Conservation (phyloP, 108 stramenopile genomes). For the Skeletonema potamos region DNA sequence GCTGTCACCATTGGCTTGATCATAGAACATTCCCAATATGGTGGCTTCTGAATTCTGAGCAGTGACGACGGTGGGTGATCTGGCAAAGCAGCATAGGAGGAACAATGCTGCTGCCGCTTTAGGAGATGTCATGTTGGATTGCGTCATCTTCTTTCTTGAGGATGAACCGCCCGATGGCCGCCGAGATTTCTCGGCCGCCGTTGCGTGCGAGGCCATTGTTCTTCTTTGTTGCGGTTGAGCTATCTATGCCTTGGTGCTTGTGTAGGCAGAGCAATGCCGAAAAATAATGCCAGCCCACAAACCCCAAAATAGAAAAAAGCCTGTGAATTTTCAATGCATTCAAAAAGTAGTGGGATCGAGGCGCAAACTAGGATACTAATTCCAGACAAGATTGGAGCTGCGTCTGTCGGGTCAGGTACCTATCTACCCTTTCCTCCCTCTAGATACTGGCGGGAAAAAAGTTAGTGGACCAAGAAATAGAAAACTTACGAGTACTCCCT, state of each 20-base stretch:
- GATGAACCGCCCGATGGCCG: neutral
- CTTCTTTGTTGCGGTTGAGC: too few relatives aligned
- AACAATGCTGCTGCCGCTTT: neutral
- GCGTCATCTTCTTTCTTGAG: neutral
- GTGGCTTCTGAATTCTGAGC: neutral
- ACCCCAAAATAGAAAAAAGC: too few relatives aligned
- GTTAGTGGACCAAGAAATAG: too few relatives aligned
- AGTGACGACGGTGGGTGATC: neutral
- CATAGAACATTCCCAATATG: neutral
- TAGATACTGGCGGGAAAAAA: neutral
- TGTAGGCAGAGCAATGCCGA: too few relatives aligned
- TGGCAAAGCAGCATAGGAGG: neutral
- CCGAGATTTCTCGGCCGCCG: neutral
- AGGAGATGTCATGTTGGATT: neutral
- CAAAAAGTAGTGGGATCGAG: neutral
- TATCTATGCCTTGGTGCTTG: too few relatives aligned
- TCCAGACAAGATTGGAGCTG: neutral
- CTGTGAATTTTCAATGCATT: neutral
- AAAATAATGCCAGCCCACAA: too few relatives aligned
- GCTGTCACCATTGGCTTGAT: constrained; percentile 22
- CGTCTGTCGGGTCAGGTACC: neutral
- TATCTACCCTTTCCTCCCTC: neutral
- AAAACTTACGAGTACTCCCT: too few relatives aligned
- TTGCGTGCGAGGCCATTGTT: too few relatives aligned
- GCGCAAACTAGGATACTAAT: neutral